Evolutionary conservation across 202 grass and related monocot genomes (phyloP), one percentile per base, ranked within the genome.

Genomic region (Setaria viridis): DNA sequence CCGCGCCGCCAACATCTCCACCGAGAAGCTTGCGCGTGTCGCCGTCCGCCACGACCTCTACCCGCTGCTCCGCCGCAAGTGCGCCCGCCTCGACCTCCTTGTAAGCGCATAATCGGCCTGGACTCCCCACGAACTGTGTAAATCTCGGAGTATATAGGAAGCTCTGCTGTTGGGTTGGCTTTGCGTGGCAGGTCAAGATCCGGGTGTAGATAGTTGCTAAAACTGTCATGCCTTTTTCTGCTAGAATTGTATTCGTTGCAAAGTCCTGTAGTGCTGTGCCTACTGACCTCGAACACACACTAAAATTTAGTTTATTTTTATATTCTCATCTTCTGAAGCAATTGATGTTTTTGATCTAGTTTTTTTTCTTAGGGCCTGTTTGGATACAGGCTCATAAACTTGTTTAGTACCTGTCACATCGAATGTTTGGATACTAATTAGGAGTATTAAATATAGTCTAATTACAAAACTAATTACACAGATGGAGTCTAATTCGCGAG

Each of bases 1-100:
- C 70, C 87, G 95, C 62, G 77, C 89, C 37, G 95, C 91, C 59
- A 95, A 98, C 81, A 62, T 98, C 69, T 95, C 93, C 30, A 98
- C 91, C 46, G 93, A 95, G 84, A 98, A 95, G 77, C 87, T 98
- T 0, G 95, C 91, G 1, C 93, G 91, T 41, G 93, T 86, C 3
- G 93, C 93, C 37, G 91, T 98, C 17, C 87, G 84, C 15, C 91
- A 93, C 78, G 33, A 62, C 56, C 85, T 98, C 55, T 95, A 94
- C 42, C 78, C 72, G 64, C 88, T 95, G 45, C 83, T 98, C 54
- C 85, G 89, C 8, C 88, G 87, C 65, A 92, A 92, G 42, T 95
- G 89, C 7, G 70, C 87, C 5, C 76, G 77, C 19, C 91, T 98
- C 20, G 95, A 98, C 51, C 81, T 72, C 11, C 79, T 83, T 10